These are phyloP conservation scores for Tephrocybe sp. DNA, from an alignment of 768 basidiomycete species.

Conservation along the genomic window DNA sequence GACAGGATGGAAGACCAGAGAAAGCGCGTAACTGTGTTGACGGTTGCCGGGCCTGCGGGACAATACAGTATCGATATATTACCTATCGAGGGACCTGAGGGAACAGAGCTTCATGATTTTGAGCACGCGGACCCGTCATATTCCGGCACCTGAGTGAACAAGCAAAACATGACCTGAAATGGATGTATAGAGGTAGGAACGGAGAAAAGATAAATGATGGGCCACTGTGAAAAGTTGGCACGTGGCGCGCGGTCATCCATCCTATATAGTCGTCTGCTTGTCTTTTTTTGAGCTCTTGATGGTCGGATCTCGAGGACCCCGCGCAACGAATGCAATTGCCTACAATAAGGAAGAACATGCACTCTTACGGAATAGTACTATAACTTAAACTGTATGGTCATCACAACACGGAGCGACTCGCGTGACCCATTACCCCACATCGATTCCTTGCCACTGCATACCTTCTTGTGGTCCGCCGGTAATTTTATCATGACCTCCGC, in stretches of 20 bases:
- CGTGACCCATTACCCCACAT: no score
- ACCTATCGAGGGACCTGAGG: slow-evolving; percentile 8
- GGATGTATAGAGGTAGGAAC: neutral
- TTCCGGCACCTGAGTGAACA: slow-evolving; percentile 5
- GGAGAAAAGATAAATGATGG: neutral
- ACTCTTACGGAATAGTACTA: no score
- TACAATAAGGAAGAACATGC: no score
- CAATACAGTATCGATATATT: slow-evolving; percentile 8
- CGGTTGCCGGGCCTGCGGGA: slow-evolving; percentile 6
- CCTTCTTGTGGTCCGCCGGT: no score
- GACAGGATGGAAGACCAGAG: neutral
- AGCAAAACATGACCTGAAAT: slow-evolving; percentile 1
- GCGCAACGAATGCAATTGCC: no score
- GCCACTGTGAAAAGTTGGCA: neutral
- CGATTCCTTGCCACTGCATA: no score
- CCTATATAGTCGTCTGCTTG: neutral
- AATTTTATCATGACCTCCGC: no score
- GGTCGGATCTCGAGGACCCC: no score
- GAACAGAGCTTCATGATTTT: slow-evolving; percentile 1
- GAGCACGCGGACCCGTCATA: slow-evolving; percentile 10
- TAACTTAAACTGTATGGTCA: no score
- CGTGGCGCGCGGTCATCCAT: neutral
- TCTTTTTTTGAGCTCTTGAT: no score
- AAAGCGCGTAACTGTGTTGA: slow-evolving; percentile 3
- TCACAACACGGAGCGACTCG: no score